Base-by-base conservation (phyloP, 116 monocot genomes). In the Zostera marina region DNA sequence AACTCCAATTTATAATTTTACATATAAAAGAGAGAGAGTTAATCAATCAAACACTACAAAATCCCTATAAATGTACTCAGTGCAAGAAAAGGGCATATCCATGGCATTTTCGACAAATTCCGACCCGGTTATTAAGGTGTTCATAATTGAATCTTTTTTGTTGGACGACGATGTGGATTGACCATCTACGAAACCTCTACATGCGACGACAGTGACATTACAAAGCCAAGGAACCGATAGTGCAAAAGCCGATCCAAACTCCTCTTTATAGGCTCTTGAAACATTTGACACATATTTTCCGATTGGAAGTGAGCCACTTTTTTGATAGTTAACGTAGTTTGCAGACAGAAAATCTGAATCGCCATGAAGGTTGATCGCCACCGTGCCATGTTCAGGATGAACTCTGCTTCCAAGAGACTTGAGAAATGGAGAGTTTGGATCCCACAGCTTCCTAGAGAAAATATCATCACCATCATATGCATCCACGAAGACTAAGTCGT, bases 391-490 rank as follows among this genome's bases (percentile, higher is more conserved):
- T 11, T 67, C 63, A 6, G 84, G 88, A 62, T 94, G 74, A 57
- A 94, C 68, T 46, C 75, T 67, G 11, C 47, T 58, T 17, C 23
- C 48, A 17, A 94, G 82, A 56, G 75, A 11, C 65, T 66, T 68
- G 9, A 94, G 71, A 68, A 94, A 94, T 3, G 60, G 22, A 13
- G 75, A 70, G 32, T 82, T 59, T 22, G 64, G 59, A 47, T 88
- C 88, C 94, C 94, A 94, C 8, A 94, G 73, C 61, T 88, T 88
- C 56, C 15, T 64, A n/a, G 81, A 79, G 19, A 94, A 94, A 41
- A 88, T 74, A 57, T 94, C 94, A 17, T 88, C 85, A 0, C 94
- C 94, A 61, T 94, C 89, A 60, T 94, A 94, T 23, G 94, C 94
- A 66, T 94, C 94, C 44, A 94, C 58, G 41, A 88, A 85, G 13